A percentile compares a stretch with the other conserved stretches of the same genome.
Evolutionary conservation across 2,329 filamentous ascomycete genomes (phyloP).

Genomic region (Didymellaceae sp.): DNA sequence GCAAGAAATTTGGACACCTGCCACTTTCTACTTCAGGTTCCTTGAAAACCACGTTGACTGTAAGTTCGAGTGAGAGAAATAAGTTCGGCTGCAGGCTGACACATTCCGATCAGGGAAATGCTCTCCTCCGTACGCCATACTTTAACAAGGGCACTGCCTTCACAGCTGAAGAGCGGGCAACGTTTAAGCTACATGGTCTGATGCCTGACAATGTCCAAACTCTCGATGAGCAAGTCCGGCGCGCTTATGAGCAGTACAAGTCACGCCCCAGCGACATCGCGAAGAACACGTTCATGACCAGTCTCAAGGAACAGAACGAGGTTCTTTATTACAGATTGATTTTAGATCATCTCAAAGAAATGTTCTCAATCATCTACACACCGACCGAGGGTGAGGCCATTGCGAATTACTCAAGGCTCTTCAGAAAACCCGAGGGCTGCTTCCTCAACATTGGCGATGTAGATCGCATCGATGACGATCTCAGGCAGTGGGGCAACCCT

Average conservation of each 20-base stretch:
- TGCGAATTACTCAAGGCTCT: conserved; percentile 79
- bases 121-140: conserved; percentile 68
- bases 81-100: neutral
- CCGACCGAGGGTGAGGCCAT: conserved; percentile 91
- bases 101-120: conserved; percentile 41
- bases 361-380: conserved; percentile 91
- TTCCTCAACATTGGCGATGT: conserved; percentile 77
- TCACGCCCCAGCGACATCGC: conserved; percentile 68
- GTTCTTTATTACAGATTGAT: conserved; percentile 82
- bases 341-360: conserved; percentile 79
- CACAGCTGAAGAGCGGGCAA: conserved; percentile 68
- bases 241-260: conserved; percentile 82
- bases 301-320: conserved; percentile 83
- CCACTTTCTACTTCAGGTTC: conserved; percentile 53
- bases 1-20: conserved; percentile 47
- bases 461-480: conserved; percentile 68
- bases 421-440: conserved; percentile 79
- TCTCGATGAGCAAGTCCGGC: conserved; percentile 75
- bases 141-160: conserved; percentile 89
- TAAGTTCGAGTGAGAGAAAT: conserved; percentile 15
- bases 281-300: conserved; percentile 89
- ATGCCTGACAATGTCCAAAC: conserved; percentile 76
- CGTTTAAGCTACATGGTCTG: conserved; percentile 75
- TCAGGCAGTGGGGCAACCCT: conserved; percentile 70
- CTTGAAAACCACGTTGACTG: conserved; percentile 49